These are phyloP conservation scores for Dactylonectria macrodidyma DNA, from an alignment of 2,329 filamentous ascomycete genomes.

Conservation along the genomic window DNA sequence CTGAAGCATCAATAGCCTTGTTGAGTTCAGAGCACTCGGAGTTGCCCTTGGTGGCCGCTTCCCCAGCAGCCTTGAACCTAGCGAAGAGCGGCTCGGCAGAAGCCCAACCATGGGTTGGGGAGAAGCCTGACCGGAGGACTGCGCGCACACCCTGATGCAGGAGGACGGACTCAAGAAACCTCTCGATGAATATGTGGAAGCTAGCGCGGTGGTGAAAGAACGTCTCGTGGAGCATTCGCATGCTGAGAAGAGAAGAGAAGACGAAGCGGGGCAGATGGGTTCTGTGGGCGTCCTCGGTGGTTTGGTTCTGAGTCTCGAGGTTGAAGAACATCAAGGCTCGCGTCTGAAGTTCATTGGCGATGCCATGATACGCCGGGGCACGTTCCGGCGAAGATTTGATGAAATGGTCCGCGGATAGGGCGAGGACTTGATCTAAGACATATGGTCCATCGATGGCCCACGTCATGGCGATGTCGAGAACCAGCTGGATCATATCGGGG, in stretches of 20 bases:
- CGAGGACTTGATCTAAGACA: conserved; percentile 63
- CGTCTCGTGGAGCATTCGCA: conserved; percentile 65
- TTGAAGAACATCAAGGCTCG: conserved; percentile 58
- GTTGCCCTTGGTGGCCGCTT: conserved; percentile 24
- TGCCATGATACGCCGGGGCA: conserved; percentile 43
- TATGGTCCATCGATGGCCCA: conserved; percentile 56
- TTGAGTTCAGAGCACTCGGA: conserved; percentile 46
- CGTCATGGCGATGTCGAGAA: conserved; percentile 51
- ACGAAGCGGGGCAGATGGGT: conserved; percentile 58
- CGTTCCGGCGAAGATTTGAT: conserved; percentile 37
- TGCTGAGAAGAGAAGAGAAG: conserved; percentile 59
- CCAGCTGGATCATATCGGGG: conserved; percentile 34
- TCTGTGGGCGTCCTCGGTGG: conserved; percentile 24
- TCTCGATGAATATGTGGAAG: conserved; percentile 57
- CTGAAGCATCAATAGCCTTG: conserved; percentile 50
- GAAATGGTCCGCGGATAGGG: conserved; percentile 60
- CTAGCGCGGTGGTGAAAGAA: conserved; percentile 53
- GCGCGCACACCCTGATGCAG: conserved; percentile 60
- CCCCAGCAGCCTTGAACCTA: conserved; percentile 32
- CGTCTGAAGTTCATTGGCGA: conserved; percentile 61
- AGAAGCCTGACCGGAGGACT: conserved; percentile 53
- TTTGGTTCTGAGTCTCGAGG: conserved; percentile 45
- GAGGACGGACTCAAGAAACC: conserved; percentile 57
- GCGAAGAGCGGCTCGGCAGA: conserved; percentile 37
- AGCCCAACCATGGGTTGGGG: conserved; percentile 54